These are phyloP conservation scores for Mortierella sp. DNA, from an alignment of 371 early-diverging fungal species.

Conservation along the genomic window DNA sequence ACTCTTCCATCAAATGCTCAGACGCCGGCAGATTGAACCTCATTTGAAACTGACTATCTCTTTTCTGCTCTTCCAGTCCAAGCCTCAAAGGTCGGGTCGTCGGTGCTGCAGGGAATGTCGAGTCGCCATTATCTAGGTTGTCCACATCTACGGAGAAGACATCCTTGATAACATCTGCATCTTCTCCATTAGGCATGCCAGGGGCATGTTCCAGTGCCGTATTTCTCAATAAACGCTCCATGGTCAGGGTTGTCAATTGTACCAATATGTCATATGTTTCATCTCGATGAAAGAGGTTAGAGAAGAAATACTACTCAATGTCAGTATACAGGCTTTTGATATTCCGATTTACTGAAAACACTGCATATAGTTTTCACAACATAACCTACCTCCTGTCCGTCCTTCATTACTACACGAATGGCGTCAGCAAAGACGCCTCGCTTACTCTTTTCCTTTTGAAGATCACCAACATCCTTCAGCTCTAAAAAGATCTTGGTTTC, in stretches of 20 bases:
- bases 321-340: conserved; percentile 8
- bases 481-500: conserved; percentile 93
- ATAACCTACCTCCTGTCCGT: conserved; percentile 76
- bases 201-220: conserved; percentile 80
- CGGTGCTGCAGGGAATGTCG: conserved; percentile 39
- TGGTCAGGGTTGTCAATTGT: conserved; percentile 87
- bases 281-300: conserved; percentile 95
- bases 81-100: conserved; percentile 68
- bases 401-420: conserved; percentile 85
- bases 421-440: conserved; percentile 92
- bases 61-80: conserved; percentile 78
- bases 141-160: conserved; percentile 53
- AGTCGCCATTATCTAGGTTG: conserved; percentile 31
- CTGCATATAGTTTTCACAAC: neutral
- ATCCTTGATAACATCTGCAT: conserved; percentile 37
- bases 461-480: conserved; percentile 90
- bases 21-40: conserved; percentile 77
- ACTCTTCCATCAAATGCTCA: conserved; percentile 73
- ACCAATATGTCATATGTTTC: conserved; percentile 94
- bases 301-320: conserved; percentile 80
- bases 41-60: conserved; percentile 81
- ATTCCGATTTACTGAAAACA: neutral
- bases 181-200: conserved; percentile 60
- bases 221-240: conserved; percentile 89
- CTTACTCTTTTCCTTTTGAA: conserved; percentile 89